Evolutionary conservation across 2,329 filamentous ascomycete species (phyloP).

Genomic region (Colletotrichum gloeosporioides): DNA sequence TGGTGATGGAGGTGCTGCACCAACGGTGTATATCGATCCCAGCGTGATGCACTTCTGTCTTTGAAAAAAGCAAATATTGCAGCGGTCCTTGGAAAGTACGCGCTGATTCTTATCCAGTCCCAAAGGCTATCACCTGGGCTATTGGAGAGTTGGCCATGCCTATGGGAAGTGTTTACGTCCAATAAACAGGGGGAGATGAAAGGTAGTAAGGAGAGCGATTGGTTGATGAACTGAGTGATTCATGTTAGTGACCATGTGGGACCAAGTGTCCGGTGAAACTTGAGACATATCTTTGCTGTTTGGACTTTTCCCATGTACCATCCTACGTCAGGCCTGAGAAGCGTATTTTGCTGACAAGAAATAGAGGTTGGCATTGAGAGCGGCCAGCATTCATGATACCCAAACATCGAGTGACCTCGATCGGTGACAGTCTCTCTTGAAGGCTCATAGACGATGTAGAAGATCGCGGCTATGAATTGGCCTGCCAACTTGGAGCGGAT

Average conservation of each 20-base stretch:
- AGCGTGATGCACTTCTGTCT: background rate
- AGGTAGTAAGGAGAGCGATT: background rate
- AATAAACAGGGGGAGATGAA: background rate
- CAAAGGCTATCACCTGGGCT: background rate
- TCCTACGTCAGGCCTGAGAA: no score
- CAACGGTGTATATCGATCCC: background rate
- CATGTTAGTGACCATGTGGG: background rate
- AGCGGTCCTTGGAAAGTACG: no score
- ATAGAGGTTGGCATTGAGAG: no score
- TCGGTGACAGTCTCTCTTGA: background rate
- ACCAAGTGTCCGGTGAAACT: fast-evolving
- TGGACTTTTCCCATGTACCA: background rate
- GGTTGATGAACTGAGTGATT: background rate
- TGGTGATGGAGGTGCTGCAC: background rate
- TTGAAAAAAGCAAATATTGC: no score
- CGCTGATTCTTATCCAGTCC: background rate
- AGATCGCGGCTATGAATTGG: background rate
- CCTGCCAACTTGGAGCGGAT: no score
- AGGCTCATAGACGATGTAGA: no score
- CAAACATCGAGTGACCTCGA: background rate
- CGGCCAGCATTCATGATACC: no score
- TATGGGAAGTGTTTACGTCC: background rate
- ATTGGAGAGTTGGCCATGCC: fast-evolving
- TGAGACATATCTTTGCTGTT: fast-evolving
- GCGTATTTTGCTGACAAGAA: no score